Evolutionary conservation across 2,329 filamentous ascomycete species (phyloP).

Genomic region (Cercospora zeina): DNA sequence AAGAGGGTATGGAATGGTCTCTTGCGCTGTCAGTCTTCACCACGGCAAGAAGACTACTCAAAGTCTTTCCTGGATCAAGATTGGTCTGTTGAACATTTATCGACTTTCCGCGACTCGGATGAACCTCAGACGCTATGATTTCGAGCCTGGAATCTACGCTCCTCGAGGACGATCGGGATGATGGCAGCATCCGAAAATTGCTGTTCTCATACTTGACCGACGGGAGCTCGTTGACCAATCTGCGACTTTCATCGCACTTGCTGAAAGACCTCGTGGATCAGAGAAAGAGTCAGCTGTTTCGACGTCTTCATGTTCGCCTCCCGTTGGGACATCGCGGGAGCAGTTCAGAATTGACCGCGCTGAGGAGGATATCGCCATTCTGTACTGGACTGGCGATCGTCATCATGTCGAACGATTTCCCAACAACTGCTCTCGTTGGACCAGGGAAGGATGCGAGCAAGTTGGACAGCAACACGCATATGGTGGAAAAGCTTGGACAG

Average conservation of each 20-base stretch:
- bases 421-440: neutral
- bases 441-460: neutral
- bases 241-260: slow-evolving; percentile 26
- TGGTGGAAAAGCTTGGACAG: neutral
- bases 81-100: neutral
- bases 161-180: slow-evolving; percentile 16
- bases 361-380: slow-evolving; percentile 11
- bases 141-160: slow-evolving; percentile 30
- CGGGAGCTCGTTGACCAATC: slow-evolving; percentile 17
- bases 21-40: slow-evolving; percentile 12
- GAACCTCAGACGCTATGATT: slow-evolving; percentile 15
- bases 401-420: neutral
- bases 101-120: neutral
- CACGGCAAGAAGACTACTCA: neutral
- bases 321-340: neutral
- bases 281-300: slow-evolving; percentile 14
- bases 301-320: slow-evolving; percentile 1
- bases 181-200: slow-evolving; percentile 14
- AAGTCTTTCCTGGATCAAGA: neutral
- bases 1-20: neutral
- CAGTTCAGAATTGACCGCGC: neutral
- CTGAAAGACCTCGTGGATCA: slow-evolving; percentile 9
- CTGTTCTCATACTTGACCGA: slow-evolving; percentile 26
- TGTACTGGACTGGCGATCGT: slow-evolving; percentile 15
- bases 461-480: neutral